Percentiles rank a stretch among this genome's conserved stretches.
Conservation (phyloP, 176 grass and related monocot species). For the Oryza longistaminata region DNA sequence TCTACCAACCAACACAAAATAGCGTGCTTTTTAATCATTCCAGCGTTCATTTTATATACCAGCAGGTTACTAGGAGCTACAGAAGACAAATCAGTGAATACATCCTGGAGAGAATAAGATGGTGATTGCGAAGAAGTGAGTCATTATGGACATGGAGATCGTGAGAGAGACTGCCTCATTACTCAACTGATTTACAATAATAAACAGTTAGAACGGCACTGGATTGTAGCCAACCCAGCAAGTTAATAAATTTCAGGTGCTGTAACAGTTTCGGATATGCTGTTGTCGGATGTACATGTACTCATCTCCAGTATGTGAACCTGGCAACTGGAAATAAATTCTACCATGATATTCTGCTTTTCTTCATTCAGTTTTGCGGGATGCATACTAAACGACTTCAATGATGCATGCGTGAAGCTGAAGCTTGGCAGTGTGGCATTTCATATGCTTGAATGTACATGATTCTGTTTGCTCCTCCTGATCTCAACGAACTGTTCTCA, state of each 20-base stretch:
- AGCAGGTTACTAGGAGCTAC: conserved; percentile 14
- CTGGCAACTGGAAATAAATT: not conserved
- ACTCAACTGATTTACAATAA: not conserved
- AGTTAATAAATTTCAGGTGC: not conserved
- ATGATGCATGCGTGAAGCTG: no score
- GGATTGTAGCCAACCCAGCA: not conserved
- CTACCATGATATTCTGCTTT: not conserved
- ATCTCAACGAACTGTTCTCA: not conserved
- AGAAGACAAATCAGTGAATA: not conserved
- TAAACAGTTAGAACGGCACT: not conserved
- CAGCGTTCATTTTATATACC: not conserved
- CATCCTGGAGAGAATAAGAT: not conserved
- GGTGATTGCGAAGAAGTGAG: not conserved
- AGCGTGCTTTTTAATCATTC: not conserved
- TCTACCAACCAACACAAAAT: not conserved
- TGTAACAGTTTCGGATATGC: not conserved
- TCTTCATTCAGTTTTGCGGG: not conserved
- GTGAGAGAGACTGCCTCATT: no score
- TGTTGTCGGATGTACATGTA: not conserved
- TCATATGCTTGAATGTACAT: not conserved
- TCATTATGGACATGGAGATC: not conserved
- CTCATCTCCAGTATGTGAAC: not conserved
- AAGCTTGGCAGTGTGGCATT: no score
- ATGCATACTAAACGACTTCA: no score
- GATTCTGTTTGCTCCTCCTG: not conserved